A percentile compares a stretch with the other conserved stretches of the same genome.
phyloP scores from a whole-genome alignment of 371 early-diverging fungal genomes.

The Haplosporangium sp. region DNA sequence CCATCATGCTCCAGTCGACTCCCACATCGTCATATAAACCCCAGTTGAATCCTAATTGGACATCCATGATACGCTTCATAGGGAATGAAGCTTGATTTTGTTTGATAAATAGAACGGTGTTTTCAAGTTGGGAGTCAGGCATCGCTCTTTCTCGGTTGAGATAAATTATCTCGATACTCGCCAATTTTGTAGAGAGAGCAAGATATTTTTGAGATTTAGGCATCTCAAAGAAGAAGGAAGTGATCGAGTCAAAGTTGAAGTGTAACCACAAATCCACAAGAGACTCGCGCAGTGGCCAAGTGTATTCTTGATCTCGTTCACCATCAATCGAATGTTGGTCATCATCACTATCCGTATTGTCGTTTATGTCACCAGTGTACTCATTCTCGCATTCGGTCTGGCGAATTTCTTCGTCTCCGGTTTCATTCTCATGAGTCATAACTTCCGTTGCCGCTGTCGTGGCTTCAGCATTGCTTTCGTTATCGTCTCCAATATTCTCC shows the following conservation, averaged over 20 bases:
- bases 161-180: neutral
- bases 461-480: too few species aligned
- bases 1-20: neutral
- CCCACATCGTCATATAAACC: neutral
- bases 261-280: slow-evolving; percentile 1
- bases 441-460: too few species aligned
- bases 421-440: neutral
- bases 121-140: neutral
- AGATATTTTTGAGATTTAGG: slow-evolving; percentile 1
- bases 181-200: neutral
- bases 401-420: neutral
- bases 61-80: slow-evolving; percentile 3
- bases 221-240: slow-evolving; percentile 6
- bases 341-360: neutral
- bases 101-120: slow-evolving; percentile 10
- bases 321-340: neutral
- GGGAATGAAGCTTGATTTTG: slow-evolving; percentile 16
- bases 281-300: neutral
- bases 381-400: too few species aligned
- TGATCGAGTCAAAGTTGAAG: slow-evolving; percentile 15
- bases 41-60: slow-evolving; percentile 9
- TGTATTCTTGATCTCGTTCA: neutral
- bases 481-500: too few species aligned
- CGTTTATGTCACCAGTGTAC: neutral
- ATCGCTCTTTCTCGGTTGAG: neutral